A percentile compares a stretch with the other conserved stretches of the same genome.
Conservation (phyloP, 2,329 filamentous ascomycete genomes). For the Hypoxylon sp. region DNA sequence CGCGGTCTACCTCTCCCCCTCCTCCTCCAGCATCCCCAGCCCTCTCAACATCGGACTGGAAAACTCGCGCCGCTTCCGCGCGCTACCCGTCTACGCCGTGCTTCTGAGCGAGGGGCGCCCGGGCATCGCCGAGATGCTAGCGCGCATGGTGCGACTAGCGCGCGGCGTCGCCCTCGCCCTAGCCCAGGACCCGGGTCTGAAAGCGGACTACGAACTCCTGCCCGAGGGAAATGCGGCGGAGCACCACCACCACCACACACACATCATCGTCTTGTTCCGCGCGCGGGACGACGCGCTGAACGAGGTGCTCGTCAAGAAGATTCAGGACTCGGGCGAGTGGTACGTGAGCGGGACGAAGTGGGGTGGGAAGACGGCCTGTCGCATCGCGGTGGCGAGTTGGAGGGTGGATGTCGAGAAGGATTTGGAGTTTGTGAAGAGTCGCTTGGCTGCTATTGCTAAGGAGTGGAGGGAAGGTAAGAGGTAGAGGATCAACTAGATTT, state of each 20-base stretch:
- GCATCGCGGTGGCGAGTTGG: conserved; percentile 91
- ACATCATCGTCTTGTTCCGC: conserved; percentile 79
- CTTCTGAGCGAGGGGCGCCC: conserved; percentile 76
- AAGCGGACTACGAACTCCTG: conserved; percentile 37
- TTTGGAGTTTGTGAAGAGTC: conserved; percentile 67
- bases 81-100: conserved; percentile 86
- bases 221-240: conserved; percentile 50
- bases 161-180: conserved; percentile 73
- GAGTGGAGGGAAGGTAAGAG: conserved; percentile 29
- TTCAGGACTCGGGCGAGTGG: conserved; percentile 78
- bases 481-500: conserved; percentile 3
- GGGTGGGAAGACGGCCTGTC: conserved; percentile 75
- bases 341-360: conserved; percentile 86
- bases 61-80: conserved; percentile 90
- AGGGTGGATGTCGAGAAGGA: conserved; percentile 75
- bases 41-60: conserved; percentile 89
- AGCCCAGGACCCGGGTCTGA: not conserved
- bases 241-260: conserved; percentile 67
- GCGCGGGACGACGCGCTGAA: conserved; percentile 74
- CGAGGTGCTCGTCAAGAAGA: conserved; percentile 68
- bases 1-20: conserved; percentile 75
- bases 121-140: conserved; percentile 75
- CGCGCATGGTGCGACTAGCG: conserved; percentile 75
- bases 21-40: conserved; percentile 67
- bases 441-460: conserved; percentile 62